A percentile compares a stretch with the other conserved stretches of the same genome.
Conservation (phyloP, 2,329 filamentous ascomycete species). For the Fusarium tjaetaba region DNA sequence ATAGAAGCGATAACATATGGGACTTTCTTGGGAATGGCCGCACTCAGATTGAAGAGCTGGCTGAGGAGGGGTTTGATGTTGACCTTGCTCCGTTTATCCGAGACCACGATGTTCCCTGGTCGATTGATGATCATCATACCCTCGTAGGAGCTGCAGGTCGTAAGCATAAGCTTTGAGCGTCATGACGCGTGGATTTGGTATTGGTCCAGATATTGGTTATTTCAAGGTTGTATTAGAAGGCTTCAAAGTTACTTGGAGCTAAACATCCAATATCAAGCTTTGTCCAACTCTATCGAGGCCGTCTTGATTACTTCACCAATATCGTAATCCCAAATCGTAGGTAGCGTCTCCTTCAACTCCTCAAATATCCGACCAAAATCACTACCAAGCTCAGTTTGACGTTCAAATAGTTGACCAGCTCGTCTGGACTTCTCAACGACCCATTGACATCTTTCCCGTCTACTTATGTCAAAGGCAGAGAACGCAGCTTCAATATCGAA, state of each 20-base stretch:
- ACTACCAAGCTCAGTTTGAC: neutral
- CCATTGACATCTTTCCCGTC: neutral
- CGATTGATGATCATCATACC: neutral
- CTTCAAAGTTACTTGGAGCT: neutral
- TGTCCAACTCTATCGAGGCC: neutral
- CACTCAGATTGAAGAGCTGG: neutral
- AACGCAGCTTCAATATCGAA: neutral
- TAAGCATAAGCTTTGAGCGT: neutral
- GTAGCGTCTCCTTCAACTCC: neutral
- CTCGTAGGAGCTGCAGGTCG: neutral
- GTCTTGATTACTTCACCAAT: accelerated
- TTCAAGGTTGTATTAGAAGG: accelerated
- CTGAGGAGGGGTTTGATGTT: neutral
- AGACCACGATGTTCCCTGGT: neutral
- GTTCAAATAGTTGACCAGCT: neutral
- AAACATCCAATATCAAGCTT: neutral
- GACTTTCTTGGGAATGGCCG: neutral
- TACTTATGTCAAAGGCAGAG: neutral
- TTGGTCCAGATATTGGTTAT: neutral
- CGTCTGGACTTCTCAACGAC: neutral
- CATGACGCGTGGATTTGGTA: no score
- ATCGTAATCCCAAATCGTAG: neutral
- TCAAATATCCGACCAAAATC: neutral
- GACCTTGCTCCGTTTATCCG: neutral
- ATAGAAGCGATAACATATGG: neutral